Conservation (phyloP, 345 rosid species). For the Gossypioides kirkii region DNA sequence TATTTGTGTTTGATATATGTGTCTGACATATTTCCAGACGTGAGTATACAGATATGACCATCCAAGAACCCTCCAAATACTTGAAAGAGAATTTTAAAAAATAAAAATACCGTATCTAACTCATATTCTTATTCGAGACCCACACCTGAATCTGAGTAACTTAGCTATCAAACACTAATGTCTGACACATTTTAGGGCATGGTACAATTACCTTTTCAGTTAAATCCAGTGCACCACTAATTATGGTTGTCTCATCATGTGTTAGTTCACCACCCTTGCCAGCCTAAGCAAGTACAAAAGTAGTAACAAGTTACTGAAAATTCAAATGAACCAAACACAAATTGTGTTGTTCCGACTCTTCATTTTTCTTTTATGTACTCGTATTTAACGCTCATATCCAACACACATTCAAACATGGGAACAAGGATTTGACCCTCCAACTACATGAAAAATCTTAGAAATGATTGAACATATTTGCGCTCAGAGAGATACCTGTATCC, state of each 20-base stretch:
- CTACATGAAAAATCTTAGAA: not conserved
- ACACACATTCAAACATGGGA: not conserved
- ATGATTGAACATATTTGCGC: not conserved
- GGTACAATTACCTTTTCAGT: conserved; percentile 68
- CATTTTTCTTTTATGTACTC: not conserved
- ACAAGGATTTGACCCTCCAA: not conserved
- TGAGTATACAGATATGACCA: no score
- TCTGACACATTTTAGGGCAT: no score
- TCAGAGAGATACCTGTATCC: no score
- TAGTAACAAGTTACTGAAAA: conserved; percentile 21
- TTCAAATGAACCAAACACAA: conserved; percentile 19
- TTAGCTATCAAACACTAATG: not conserved
- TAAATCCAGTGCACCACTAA: conserved; percentile 96
- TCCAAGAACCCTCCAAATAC: no score
- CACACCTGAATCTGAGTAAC: not conserved
- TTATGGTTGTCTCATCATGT: conserved; percentile 91
- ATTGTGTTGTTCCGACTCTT: not conserved
- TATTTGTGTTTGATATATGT: not conserved
- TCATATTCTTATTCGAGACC: not conserved
- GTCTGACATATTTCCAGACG: not conserved
- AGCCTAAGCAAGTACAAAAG: conserved; percentile 51
- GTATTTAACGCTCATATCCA: not conserved
- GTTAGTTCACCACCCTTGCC: conserved; percentile 98
- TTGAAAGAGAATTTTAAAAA: no score
- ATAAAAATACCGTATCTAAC: not conserved